phyloP scores from a whole-genome alignment of 495 filamentous ascomycete genomes.

The Trichocladium antarcticum region DNA sequence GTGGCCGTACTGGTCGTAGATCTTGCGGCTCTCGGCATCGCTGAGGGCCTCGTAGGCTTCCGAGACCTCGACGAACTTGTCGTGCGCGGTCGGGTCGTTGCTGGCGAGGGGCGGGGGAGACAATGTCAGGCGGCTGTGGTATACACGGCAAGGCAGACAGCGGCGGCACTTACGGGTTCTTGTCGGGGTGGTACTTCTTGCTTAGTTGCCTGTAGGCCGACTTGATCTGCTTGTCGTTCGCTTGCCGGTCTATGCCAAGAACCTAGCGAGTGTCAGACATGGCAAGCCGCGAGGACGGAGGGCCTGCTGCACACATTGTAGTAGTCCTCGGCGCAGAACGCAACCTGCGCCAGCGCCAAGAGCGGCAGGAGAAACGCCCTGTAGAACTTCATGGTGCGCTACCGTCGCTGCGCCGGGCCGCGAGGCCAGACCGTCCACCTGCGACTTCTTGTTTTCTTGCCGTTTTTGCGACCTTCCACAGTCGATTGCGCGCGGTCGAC shows the following conservation, averaged over 20 bases:
- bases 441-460: not conserved
- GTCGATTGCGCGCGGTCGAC: not conserved
- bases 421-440: conserved; percentile 13
- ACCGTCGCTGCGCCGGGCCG: not conserved
- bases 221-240: conserved; percentile 86
- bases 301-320: conserved; percentile 55
- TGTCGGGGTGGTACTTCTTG: conserved; percentile 96
- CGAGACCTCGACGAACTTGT: conserved; percentile 90
- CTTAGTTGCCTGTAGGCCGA: conserved; percentile 85
- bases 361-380: conserved; percentile 35
- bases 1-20: conserved; percentile 94
- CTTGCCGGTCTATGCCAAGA: conserved; percentile 68
- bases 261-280: conserved; percentile 36
- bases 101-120: conserved; percentile 6
- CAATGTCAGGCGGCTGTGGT: not conserved
- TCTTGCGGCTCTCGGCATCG: conserved; percentile 65
- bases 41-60: conserved; percentile 94
- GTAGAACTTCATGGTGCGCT: conserved; percentile 30
- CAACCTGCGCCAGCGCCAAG: conserved; percentile 35
- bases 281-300: not conserved
- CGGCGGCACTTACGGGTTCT: conserved; percentile 71
- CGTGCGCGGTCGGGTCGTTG: conserved; percentile 59
- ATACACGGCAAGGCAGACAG: not conserved
- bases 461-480: not conserved
- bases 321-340: conserved; percentile 57